Evolutionary conservation across 2,329 filamentous ascomycete genomes (phyloP).

Genomic region (Allantophomopsis lycopodina): DNA sequence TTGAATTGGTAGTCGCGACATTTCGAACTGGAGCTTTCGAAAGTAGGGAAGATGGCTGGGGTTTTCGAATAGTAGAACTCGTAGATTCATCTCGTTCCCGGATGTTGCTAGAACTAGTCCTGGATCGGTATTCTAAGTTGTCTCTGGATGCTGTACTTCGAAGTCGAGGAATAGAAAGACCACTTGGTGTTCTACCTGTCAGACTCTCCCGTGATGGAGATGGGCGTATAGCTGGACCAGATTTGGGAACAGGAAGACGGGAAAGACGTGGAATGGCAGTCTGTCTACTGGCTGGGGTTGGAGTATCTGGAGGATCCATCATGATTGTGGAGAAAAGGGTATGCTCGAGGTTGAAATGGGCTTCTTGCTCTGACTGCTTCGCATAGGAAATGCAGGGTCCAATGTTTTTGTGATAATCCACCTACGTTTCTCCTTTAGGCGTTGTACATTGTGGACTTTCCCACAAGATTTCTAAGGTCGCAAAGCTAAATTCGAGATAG

Average conservation of each 20-base stretch:
- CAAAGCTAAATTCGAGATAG: no score
- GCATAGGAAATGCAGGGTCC: no score
- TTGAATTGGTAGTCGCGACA: background rate
- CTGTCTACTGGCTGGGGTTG: background rate
- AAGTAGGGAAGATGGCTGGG: background rate
- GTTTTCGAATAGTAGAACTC: background rate
- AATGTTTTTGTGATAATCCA: no score
- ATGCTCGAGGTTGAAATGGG: no score
- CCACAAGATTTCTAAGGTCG: no score
- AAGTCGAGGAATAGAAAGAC: constrained; percentile 21
- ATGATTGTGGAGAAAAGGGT: no score
- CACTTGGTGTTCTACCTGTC: constrained; percentile 12
- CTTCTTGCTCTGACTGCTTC: no score
- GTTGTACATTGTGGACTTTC: no score
- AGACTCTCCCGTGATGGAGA: background rate
- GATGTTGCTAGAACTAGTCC: background rate
- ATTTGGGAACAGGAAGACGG: background rate
- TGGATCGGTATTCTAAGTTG: constrained; percentile 1
- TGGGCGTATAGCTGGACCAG: background rate
- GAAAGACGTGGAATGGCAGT: background rate
- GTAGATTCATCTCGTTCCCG: background rate
- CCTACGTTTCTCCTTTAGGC: no score
- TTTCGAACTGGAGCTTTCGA: background rate
- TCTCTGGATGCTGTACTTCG: constrained; percentile 11
- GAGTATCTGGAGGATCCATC: no score